These are phyloP conservation scores for Aureobasidium subglaciale DNA, from an alignment of 2,329 filamentous ascomycete genomes.

Conservation along the genomic window DNA sequence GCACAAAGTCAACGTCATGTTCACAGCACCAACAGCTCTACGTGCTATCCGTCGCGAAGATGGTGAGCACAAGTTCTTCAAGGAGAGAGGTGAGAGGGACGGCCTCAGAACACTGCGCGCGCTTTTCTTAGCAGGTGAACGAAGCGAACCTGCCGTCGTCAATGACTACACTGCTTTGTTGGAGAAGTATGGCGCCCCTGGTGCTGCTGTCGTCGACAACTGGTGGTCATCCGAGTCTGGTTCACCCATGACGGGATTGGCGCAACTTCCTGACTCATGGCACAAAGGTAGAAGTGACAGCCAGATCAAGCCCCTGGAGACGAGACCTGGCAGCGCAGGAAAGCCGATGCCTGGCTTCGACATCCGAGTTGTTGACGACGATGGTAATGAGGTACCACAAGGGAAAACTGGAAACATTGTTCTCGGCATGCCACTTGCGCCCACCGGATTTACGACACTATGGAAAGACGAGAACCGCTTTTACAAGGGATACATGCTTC, in stretches of 20 bases:
- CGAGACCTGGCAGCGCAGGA: slow-evolving; percentile 81
- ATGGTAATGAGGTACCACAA: slow-evolving; percentile 61
- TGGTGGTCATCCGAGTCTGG: slow-evolving; percentile 70
- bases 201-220: slow-evolving; percentile 60
- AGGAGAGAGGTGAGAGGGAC: slow-evolving; percentile 55
- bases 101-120: slow-evolving; percentile 66
- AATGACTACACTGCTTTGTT: slow-evolving; percentile 73
- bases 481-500: slow-evolving; percentile 74
- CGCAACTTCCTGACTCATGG: slow-evolving; percentile 47
- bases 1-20: slow-evolving; percentile 75
- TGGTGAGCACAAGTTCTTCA: slow-evolving; percentile 61
- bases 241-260: slow-evolving; percentile 60
- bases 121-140: slow-evolving; percentile 80
- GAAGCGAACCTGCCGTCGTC: slow-evolving; percentile 81
- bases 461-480: slow-evolving; percentile 84
- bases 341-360: slow-evolving; percentile 91
- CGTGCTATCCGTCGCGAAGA: slow-evolving; percentile 84
- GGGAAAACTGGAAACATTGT: slow-evolving; percentile 90
- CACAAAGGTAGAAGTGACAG: slow-evolving; percentile 51
- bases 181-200: slow-evolving; percentile 54
- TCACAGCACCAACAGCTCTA: slow-evolving; percentile 81
- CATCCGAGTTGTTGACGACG: slow-evolving; percentile 74
- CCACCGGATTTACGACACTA: slow-evolving; percentile 76
- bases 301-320: slow-evolving; percentile 48
- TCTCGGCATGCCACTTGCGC: slow-evolving; percentile 71